phyloP scores from a whole-genome alignment of 192 early-diverging fungal genomes.

The Lunasporangiospora selenospora region DNA sequence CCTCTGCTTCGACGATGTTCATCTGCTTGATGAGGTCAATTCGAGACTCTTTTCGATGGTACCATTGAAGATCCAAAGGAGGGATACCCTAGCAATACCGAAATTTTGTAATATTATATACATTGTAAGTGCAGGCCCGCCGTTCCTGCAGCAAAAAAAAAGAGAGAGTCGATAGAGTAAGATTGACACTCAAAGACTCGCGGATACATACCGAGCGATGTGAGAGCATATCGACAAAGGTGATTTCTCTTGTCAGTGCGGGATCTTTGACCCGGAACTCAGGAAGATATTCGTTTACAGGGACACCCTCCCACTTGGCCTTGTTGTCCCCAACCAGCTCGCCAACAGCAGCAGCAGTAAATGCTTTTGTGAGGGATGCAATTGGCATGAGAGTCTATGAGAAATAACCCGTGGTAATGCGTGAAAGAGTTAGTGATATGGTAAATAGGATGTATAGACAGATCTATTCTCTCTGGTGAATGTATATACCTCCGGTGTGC shows the following conservation, averaged over 20 bases:
- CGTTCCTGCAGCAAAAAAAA: too few relatives aligned
- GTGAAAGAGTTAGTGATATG: background rate
- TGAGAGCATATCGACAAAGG: conserved; percentile 4
- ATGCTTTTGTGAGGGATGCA: conserved; percentile 15
- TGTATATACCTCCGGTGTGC: background rate
- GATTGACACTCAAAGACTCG: background rate
- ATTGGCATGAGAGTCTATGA: conserved; percentile 8
- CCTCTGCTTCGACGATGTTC: background rate
- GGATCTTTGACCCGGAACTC: conserved; percentile 6
- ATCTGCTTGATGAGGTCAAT: background rate
- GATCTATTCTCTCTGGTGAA: background rate
- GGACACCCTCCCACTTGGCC: conserved; percentile 9
- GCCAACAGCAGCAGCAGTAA: conserved; percentile 9
- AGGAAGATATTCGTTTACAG: conserved; percentile 6
- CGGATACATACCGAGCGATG: conserved; percentile 7
- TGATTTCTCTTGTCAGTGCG: conserved; percentile 2
- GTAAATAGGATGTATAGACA: background rate
- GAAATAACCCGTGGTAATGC: too few relatives aligned
- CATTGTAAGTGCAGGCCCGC: too few relatives aligned
- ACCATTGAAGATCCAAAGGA: background rate
- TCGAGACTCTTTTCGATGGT: background rate
- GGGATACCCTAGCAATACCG: background rate
- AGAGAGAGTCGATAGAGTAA: background rate
- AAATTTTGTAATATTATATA: too few relatives aligned
- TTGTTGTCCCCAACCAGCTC: conserved; percentile 15